Conservation (phyloP, 495 filamentous ascomycete species). For the Physcia stellaris region DNA sequence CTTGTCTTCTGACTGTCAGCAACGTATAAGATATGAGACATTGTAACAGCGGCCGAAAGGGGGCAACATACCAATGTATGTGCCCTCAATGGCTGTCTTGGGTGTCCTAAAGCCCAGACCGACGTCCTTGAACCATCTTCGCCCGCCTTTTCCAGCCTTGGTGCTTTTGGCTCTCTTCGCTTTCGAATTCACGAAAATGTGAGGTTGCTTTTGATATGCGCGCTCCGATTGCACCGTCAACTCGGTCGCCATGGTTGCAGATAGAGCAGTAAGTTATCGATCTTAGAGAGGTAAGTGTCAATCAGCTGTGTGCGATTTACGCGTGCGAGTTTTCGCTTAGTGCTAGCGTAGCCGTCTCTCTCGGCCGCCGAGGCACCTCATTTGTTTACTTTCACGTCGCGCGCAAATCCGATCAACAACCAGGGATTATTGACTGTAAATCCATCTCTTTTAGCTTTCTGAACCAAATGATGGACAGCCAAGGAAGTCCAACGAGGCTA, state of each 20-base stretch:
- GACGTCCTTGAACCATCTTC: constrained; percentile 99
- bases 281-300: constrained; percentile 17
- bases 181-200: constrained; percentile 97
- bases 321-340: background rate
- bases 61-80: constrained; percentile 81
- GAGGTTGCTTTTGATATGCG: constrained; percentile 98
- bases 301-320: constrained; percentile 1
- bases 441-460: too few species aligned
- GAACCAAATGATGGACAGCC: constrained; percentile 5
- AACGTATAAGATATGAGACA: background rate
- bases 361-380: too few species aligned
- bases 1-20: constrained; percentile 56
- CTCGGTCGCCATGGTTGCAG: constrained; percentile 93
- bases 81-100: constrained; percentile 92
- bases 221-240: constrained; percentile 96
- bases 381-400: constrained; percentile 11
- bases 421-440: too few species aligned
- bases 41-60: background rate
- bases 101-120: constrained; percentile 97
- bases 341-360: background rate
- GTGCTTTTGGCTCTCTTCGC: constrained; percentile 69
- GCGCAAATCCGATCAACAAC: constrained; percentile 11
- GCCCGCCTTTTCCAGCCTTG: constrained; percentile 68
- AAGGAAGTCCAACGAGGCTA: constrained; percentile 7
- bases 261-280: constrained; percentile 15